Evolutionary conservation across 2,329 filamentous ascomycete genomes (phyloP).

Genomic region (Diplodia corticola): DNA sequence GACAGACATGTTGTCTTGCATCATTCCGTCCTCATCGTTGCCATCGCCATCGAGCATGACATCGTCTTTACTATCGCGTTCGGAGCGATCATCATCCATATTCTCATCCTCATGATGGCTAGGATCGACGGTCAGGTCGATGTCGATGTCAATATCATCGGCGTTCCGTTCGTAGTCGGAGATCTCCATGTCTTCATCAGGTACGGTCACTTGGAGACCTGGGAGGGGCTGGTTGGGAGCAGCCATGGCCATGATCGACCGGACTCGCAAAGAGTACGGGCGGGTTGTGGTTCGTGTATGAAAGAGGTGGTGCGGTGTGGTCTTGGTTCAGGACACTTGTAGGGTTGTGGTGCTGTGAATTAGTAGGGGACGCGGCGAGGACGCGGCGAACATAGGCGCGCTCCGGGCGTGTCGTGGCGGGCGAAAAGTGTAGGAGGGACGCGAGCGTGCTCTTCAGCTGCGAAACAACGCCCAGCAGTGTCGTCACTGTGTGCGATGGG

Average conservation of each 20-base stretch:
- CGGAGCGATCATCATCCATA: slow-evolving; percentile 52
- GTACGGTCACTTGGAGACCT: slow-evolving; percentile 36
- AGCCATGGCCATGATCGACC: slow-evolving; percentile 23
- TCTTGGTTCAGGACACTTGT: slow-evolving; percentile 5
- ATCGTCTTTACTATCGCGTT: slow-evolving; percentile 35
- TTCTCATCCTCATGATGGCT: slow-evolving; percentile 50
- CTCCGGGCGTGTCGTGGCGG: not conserved
- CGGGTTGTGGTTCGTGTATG: not conserved
- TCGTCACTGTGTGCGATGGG: not conserved
- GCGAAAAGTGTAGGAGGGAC: not conserved
- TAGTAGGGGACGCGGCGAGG: slow-evolving; percentile 17
- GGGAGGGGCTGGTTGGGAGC: slow-evolving; percentile 22
- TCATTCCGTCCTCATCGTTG: slow-evolving; percentile 22
- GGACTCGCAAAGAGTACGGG: not conserved
- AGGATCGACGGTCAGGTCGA: slow-evolving; percentile 48
- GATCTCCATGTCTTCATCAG: slow-evolving; percentile 59
- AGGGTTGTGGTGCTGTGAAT: slow-evolving; percentile 13
- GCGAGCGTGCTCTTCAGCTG: not conserved
- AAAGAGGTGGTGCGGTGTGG: not conserved
- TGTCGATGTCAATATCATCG: slow-evolving; percentile 60
- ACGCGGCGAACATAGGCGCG: slow-evolving; percentile 10
- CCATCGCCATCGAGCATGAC: slow-evolving; percentile 40
- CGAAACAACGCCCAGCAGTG: not conserved
- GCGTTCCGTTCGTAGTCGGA: slow-evolving; percentile 48
- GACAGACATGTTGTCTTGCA: slow-evolving; percentile 22